These are phyloP conservation scores for Wickerhamiella cacticola DNA, from an alignment of 805 yeast genomes.

Conservation along the genomic window DNA sequence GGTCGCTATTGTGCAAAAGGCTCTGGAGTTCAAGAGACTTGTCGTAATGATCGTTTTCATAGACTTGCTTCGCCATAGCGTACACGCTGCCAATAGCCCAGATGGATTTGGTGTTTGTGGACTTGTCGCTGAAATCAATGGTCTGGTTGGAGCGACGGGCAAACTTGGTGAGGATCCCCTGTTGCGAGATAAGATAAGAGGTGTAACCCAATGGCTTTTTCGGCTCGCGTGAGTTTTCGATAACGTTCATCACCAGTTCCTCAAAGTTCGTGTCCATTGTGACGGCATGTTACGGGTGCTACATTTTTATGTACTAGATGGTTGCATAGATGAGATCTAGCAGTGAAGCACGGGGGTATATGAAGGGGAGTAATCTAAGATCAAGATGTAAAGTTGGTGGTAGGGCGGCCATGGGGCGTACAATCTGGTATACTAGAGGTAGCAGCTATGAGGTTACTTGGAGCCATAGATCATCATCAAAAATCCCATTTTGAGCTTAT, in stretches of 20 bases:
- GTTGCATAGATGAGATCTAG: too few relatives aligned
- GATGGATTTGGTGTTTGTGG: not conserved
- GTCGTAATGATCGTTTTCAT: not conserved
- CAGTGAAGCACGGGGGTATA: too few relatives aligned
- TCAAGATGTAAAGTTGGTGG: too few relatives aligned
- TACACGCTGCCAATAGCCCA: conserved; percentile 9
- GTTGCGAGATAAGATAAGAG: not conserved
- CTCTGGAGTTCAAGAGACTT: conserved; percentile 71
- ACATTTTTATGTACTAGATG: too few relatives aligned
- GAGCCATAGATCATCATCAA: too few relatives aligned
- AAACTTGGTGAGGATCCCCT: not conserved
- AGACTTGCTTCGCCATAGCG: not conserved
- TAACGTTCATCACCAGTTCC: not conserved
- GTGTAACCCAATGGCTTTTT: not conserved
- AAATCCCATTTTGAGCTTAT: too few relatives aligned
- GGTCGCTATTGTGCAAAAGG: conserved; percentile 49
- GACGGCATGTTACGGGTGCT: too few relatives aligned
- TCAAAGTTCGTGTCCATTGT: conserved; percentile 3
- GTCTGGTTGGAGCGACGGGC: conserved; percentile 1
- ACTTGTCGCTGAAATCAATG: conserved; percentile 2
- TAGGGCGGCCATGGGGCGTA: too few relatives aligned
- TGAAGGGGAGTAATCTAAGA: too few relatives aligned
- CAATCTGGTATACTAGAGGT: too few relatives aligned
- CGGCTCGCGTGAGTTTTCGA: not conserved
- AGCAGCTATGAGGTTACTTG: too few relatives aligned